Percentiles rank a stretch among this genome's conserved stretches.
phyloP scores from a whole-genome alignment of 345 rosid species.

The Noccaea bulbosa region DNA sequence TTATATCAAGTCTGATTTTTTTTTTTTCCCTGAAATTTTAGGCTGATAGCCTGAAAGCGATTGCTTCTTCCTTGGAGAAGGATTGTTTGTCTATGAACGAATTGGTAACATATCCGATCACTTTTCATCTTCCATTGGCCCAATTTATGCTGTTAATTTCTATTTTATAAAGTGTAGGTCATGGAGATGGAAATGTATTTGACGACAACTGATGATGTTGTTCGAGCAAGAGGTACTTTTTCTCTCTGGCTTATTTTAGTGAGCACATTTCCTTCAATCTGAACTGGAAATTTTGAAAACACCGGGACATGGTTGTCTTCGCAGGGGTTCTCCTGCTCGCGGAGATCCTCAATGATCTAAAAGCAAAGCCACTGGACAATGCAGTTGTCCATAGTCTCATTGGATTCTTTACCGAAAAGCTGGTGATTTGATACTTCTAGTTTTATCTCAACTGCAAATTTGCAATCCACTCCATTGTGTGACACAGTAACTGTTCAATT shows the following conservation, averaged over 20 bases:
- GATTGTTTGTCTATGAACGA: slow-evolving; percentile 51
- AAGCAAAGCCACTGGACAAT: slow-evolving; percentile 60
- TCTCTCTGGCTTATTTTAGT: background rate
- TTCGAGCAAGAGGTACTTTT: slow-evolving; percentile 74
- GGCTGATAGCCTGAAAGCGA: slow-evolving; percentile 67
- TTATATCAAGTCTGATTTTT: background rate
- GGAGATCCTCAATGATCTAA: slow-evolving; percentile 59
- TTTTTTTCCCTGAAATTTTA: slow-evolving; percentile 25
- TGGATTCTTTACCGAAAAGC: slow-evolving; percentile 66
- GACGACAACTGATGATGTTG: slow-evolving; percentile 66
- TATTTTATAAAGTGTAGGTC: slow-evolving; percentile 50
- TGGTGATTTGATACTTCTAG: slow-evolving; percentile 56
- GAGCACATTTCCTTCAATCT: background rate
- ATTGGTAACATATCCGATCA: slow-evolving; percentile 52
- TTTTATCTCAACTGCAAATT: background rate
- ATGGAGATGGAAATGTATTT: slow-evolving; percentile 85
- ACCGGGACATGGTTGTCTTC: background rate
- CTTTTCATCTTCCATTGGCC: background rate
- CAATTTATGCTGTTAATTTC: slow-evolving; percentile 7
- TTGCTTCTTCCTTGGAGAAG: slow-evolving; percentile 68
- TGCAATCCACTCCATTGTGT: background rate
- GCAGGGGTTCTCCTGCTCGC: slow-evolving; percentile 85
- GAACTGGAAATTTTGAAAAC: background rate
- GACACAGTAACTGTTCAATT: background rate
- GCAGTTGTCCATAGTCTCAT: slow-evolving; percentile 63